phyloP scores from a whole-genome alignment of 768 basidiomycete genomes.

The Trametopsis cervina region DNA sequence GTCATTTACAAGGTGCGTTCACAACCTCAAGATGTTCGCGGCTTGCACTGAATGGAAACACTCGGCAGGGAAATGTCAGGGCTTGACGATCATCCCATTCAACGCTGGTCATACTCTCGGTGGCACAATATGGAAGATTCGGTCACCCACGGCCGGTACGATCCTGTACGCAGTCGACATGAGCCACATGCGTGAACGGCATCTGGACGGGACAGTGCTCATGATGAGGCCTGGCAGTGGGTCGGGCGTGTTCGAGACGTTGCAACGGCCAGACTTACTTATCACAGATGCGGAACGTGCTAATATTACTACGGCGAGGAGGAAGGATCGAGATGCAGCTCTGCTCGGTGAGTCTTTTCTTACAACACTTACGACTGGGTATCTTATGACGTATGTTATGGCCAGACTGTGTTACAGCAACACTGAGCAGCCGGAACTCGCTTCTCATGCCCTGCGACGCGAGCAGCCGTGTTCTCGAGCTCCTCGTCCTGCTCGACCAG shows the following conservation, averaged over 20 bases:
- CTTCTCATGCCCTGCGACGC: conserved; percentile 90
- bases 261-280: conserved; percentile 85
- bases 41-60: conserved; percentile 4
- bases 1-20: conserved; percentile 80
- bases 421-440: conserved; percentile 73
- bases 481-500: conserved; percentile 93
- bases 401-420: conserved; percentile 82
- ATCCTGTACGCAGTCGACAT: conserved; percentile 91
- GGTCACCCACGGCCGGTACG: conserved; percentile 95
- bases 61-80: conserved; percentile 71
- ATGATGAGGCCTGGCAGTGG: conserved; percentile 68
- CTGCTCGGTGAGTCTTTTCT: conserved; percentile 56
- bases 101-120: conserved; percentile 93
- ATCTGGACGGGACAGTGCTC: conserved; percentile 89
- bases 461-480: conserved; percentile 89
- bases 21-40: neutral
- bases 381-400: conserved; percentile 5
- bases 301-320: conserved; percentile 73
- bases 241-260: conserved; percentile 75
- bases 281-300: conserved; percentile 91
- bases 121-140: conserved; percentile 96
- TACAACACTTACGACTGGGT: neutral
- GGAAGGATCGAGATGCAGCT: conserved; percentile 86
- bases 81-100: conserved; percentile 91
- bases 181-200: conserved; percentile 95